Evolutionary conservation across 129 eudicot genomes (phyloP).

Genomic region (Deinandra increscens): DNA sequence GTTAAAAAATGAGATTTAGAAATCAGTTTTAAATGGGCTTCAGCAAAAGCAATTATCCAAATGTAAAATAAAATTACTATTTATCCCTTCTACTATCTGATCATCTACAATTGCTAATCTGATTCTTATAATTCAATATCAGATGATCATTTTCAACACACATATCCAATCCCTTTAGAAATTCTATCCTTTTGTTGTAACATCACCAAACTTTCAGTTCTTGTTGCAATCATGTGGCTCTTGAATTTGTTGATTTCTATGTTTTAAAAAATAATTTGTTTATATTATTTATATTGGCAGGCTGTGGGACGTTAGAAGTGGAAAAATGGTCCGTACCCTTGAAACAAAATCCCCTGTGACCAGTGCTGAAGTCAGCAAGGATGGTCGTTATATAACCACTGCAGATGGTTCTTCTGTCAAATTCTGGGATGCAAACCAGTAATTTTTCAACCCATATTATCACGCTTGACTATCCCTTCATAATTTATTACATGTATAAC

Average conservation of each 20-base stretch:
- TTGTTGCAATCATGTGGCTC: not conserved
- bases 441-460: conserved; percentile 10
- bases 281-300: conserved; percentile 26
- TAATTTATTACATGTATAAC: not conserved
- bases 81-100: too few relatives aligned
- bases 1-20: not conserved
- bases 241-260: conserved; percentile 2
- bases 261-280: not conserved
- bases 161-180: not conserved
- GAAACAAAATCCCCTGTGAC: conserved; percentile 65
- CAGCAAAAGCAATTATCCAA: too few relatives aligned
- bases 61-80: too few relatives aligned
- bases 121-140: not conserved
- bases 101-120: not conserved
- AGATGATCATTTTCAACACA: not conserved
- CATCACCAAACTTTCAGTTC: not conserved
- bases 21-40: not conserved
- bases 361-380: conserved; percentile 69
- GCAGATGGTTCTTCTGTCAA: conserved; percentile 68
- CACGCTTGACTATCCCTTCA: not conserved
- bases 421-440: conserved; percentile 78
- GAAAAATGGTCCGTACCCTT: conserved; percentile 49
- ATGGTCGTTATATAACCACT: conserved; percentile 66
- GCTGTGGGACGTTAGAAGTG: conserved; percentile 66
- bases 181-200: not conserved